Evolutionary conservation across 257 asterid species (phyloP), one percentile per base, ranked within the genome.

Genomic region (Solanum corneliomulleri): DNA sequence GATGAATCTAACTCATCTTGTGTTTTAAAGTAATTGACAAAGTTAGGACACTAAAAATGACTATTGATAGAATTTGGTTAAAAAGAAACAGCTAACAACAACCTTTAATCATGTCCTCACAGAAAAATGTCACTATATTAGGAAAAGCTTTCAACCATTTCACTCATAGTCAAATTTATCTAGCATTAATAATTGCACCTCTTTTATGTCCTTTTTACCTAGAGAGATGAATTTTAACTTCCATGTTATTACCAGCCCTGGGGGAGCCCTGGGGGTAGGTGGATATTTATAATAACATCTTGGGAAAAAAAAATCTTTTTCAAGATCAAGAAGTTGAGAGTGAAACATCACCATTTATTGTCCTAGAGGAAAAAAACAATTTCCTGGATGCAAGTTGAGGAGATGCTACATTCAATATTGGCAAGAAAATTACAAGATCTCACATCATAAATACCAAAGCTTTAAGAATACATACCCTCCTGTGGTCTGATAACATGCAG

Each of bases 401-500:
- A 81, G 69, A 81, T 45, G 1, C 11, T 47, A 15, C 44, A 80
- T 29, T 27, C 44, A 80, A 80, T 5, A 80, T 4, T 45, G 6
- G 39, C 82, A 27, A 35, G 89, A 52, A 74, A 86, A 56, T 29
- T 42, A 42, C 66, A 91, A 86, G 87, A 91, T 91, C 87, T 47
- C 64, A 10, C 66, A 29, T 29, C 29, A 58, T 1, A 18, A 39
- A 82, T 39, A 58, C 29, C 31, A 41, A 42, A 42, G 15, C 11
- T 10, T 45, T 4, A 75, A 37, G 87, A 88, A 29, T 25, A 86
- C 89, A 89, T 62, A 96, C 99, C 98, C 91, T 91, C 98, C 90
- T 80, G 89, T 91, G 76, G 96, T 86, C 74, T 91, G 96, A 49
- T 89, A 95, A 14, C 56, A 95, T 87, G 92, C 92, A 90, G 94